Conservation (phyloP, 371 early-diverging fungal genomes). For the Mucor racemosus region DNA sequence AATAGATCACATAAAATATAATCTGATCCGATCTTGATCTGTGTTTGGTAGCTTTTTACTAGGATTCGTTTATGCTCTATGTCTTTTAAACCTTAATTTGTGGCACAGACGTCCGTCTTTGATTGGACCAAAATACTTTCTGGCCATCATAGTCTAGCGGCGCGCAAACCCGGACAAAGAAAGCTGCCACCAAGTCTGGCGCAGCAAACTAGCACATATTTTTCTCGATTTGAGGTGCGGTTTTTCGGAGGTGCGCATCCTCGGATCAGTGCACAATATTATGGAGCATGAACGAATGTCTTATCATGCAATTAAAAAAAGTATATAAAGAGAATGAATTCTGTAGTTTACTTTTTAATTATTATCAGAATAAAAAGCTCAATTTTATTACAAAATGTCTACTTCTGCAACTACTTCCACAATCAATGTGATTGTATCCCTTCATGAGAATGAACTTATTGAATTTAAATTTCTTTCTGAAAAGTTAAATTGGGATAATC, state of each 20-base stretch:
- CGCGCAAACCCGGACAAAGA: neutral
- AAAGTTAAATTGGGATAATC: constrained; percentile 19
- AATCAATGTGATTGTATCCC: constrained; percentile 4
- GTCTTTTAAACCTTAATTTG: no score
- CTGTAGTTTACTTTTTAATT: neutral
- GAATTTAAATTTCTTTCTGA: constrained; percentile 18
- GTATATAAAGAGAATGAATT: neutral
- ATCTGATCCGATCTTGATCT: no score
- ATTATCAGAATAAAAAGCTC: neutral
- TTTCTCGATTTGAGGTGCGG: neutral
- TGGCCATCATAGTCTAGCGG: neutral
- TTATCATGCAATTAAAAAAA: neutral
- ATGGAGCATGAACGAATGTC: neutral
- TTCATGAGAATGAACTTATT: neutral
- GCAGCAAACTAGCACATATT: neutral
- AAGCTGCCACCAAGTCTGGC: neutral
- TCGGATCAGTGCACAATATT: neutral
- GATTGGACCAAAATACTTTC: no score
- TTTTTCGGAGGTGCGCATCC: neutral
- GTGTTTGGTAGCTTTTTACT: no score
- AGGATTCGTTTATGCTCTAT: no score
- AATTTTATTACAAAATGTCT: neutral
- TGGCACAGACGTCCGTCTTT: no score
- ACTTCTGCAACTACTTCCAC: neutral
- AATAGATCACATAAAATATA: no score